Percentiles rank a stretch among this genome's conserved stretches.
phyloP scores from a whole-genome alignment of 2,329 filamentous ascomycete genomes.

The Sarocladium kiliense region DNA sequence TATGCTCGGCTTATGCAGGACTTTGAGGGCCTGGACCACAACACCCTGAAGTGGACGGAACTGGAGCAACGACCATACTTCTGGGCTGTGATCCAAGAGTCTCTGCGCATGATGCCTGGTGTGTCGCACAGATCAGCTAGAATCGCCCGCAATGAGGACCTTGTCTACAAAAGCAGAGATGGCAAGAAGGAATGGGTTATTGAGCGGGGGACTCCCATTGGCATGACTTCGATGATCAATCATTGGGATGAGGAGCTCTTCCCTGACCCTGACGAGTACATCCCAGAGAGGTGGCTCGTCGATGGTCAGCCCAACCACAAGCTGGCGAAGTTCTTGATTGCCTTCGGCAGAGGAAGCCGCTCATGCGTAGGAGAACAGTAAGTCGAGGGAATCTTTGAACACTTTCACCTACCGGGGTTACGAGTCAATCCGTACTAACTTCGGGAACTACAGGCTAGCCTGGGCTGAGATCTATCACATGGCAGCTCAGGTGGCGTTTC shows the following conservation, averaged over 20 bases:
- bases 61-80: constrained; percentile 24
- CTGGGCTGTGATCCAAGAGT: constrained; percentile 23
- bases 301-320: constrained; percentile 20
- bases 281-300: constrained; percentile 24
- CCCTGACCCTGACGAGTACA: constrained; percentile 25
- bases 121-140: constrained; percentile 20
- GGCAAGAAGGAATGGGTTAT: constrained; percentile 19
- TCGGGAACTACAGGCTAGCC: constrained; percentile 12
- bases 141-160: constrained; percentile 20
- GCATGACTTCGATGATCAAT: constrained; percentile 27
- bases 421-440: too few species aligned
- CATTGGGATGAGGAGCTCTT: constrained; percentile 26
- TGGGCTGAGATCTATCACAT: constrained; percentile 14
- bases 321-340: constrained; percentile 14
- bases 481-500: constrained; percentile 13
- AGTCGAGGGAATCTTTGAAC: background rate
- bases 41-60: constrained; percentile 18
- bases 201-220: constrained; percentile 24
- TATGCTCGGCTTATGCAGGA: constrained; percentile 17
- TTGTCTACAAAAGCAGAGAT: constrained; percentile 16
- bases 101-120: constrained; percentile 24
- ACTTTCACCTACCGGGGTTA: background rate
- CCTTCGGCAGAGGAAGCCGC: constrained; percentile 13
- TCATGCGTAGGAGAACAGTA: constrained; percentile 13
- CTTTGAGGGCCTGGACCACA: constrained; percentile 14